phyloP scores from a whole-genome alignment of 768 basidiomycete genomes.

The Podaxis sp. region DNA sequence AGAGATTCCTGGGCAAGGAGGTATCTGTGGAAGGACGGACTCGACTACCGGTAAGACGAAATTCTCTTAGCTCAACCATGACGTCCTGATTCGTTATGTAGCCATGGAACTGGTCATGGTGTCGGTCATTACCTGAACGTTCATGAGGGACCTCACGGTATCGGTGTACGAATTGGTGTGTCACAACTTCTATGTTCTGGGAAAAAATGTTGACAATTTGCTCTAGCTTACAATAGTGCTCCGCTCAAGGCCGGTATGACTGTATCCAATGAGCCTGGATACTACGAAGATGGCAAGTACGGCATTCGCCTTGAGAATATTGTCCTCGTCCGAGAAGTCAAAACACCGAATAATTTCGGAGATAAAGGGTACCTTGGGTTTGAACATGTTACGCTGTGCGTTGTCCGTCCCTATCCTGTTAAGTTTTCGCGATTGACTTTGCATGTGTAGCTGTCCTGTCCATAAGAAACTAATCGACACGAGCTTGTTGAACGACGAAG shows the following conservation, averaged over 20 bases:
- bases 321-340: conserved; percentile 68
- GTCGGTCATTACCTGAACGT: conserved; percentile 95
- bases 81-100: conserved; percentile 24
- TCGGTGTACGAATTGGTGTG: conserved; percentile 58
- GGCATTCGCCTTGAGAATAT: conserved; percentile 95
- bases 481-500: conserved; percentile 57
- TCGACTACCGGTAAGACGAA: conserved; percentile 62
- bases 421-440: background rate
- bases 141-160: conserved; percentile 79
- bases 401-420: conserved; percentile 17
- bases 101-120: conserved; percentile 94
- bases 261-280: conserved; percentile 92
- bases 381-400: conserved; percentile 86
- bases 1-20: conserved; percentile 83
- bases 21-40: conserved; percentile 82
- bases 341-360: conserved; percentile 80
- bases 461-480: conserved; percentile 79
- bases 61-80: background rate
- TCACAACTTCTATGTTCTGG: background rate
- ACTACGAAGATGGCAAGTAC: conserved; percentile 86
- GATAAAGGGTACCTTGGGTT: conserved; percentile 82
- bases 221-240: conserved; percentile 62
- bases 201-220: background rate
- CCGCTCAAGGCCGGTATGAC: conserved; percentile 85
- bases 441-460: conserved; percentile 69